Percentiles rank a stretch among this genome's conserved stretches.
Conservation (phyloP, 1,139 yeast species). For the Diutina scorzettiae region DNA sequence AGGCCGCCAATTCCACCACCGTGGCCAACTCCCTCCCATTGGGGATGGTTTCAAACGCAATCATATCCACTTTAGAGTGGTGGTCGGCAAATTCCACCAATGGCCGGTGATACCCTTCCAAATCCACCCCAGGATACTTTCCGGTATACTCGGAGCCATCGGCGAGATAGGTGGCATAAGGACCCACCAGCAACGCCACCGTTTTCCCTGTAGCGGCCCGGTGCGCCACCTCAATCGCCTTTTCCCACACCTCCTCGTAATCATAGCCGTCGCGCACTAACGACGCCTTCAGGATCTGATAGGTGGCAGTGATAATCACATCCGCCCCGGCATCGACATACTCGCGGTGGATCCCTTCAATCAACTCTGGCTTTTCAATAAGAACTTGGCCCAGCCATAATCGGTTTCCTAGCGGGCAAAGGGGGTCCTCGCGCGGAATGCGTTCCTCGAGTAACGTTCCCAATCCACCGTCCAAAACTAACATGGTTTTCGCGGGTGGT, state of each 20-base stretch:
- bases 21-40: conserved; percentile 35
- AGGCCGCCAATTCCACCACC: conserved; percentile 15
- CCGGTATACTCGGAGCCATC: conserved; percentile 66
- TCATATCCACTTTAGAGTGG: conserved; percentile 31
- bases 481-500: not conserved
- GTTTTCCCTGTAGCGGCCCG: conserved; percentile 11
- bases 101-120: conserved; percentile 37
- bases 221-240: conserved; percentile 19
- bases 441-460: not conserved
- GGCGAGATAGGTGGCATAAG: conserved; percentile 56
- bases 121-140: conserved; percentile 28
- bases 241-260: conserved; percentile 16
- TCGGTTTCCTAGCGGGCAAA: conserved; percentile 11
- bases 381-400: conserved; percentile 57
- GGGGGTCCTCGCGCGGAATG: not conserved
- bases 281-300: conserved; percentile 43
- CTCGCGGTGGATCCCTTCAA: conserved; percentile 30
- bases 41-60: conserved; percentile 63
- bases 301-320: conserved; percentile 45
- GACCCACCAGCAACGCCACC: conserved; percentile 58
- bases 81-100: conserved; percentile 28
- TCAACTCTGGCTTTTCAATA: conserved; percentile 9
- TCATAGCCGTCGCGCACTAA: conserved; percentile 14
- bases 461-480: conserved; percentile 1
- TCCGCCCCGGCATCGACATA: conserved; percentile 47